Percentiles rank a stretch among this genome's conserved stretches.
phyloP scores from a whole-genome alignment of 176 grass and related monocot genomes.

The Ananas comosus region DNA sequence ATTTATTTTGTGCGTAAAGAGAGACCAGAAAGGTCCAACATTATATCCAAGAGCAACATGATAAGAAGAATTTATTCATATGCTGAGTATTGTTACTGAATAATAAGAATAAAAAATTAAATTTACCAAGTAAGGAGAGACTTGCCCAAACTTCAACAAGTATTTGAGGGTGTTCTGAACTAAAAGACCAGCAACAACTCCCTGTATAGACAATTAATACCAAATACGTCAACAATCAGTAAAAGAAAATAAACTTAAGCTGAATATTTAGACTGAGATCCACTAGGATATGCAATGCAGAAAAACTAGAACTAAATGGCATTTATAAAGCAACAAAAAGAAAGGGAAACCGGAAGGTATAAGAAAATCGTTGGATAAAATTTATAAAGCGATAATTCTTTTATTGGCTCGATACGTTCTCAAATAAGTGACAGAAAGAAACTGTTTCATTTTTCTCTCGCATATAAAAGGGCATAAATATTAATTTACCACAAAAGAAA shows the following conservation, averaged over 20 bases:
- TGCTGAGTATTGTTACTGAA: not conserved
- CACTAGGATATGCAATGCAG: not conserved
- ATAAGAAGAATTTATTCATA: not conserved
- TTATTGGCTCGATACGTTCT: not conserved
- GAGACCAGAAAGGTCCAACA: not conserved
- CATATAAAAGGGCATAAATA: not conserved
- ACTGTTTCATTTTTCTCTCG: not conserved
- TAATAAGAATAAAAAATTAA: not conserved
- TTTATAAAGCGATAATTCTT: not conserved
- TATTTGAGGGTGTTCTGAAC: slow-evolving; percentile 95
- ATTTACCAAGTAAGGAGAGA: slow-evolving; percentile 91
- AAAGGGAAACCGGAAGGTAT: not conserved
- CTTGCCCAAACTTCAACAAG: slow-evolving; percentile 93
- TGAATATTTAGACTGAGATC: not conserved
- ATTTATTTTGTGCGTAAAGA: not conserved
- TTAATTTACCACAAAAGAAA: not conserved
- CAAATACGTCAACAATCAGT: not conserved
- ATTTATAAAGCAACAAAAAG: not conserved
- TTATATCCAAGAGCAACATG: not conserved
- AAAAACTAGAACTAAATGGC: not conserved
- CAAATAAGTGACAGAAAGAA: not conserved
- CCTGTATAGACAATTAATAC: slow-evolving; percentile 39
- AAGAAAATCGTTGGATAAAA: not conserved
- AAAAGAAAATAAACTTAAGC: not conserved
- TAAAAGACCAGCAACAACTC: slow-evolving; percentile 84